phyloP scores from a whole-genome alignment of 805 yeast genomes.

The Nakazawaea wickerhamii region DNA sequence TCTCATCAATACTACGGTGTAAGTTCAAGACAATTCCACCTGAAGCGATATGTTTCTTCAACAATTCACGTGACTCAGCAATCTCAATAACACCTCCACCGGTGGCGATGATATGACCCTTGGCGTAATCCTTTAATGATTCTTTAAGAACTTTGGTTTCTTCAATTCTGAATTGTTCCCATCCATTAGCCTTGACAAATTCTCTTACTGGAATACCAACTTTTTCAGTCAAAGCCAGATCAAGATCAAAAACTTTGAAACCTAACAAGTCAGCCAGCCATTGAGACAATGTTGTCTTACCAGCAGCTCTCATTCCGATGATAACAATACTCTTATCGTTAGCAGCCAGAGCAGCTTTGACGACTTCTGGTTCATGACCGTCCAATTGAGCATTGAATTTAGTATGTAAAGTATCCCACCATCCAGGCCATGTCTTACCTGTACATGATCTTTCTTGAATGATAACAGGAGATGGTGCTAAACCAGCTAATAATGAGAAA shows the following conservation, averaged over 20 bases:
- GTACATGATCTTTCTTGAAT: slow-evolving; percentile 88
- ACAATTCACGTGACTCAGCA: slow-evolving; percentile 54
- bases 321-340: slow-evolving; percentile 60
- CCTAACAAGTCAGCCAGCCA: slow-evolving; percentile 73
- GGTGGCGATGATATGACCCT: slow-evolving; percentile 73
- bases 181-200: slow-evolving; percentile 60
- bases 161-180: slow-evolving; percentile 78
- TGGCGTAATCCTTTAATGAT: slow-evolving; percentile 32
- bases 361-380: slow-evolving; percentile 56
- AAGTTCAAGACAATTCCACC: slow-evolving; percentile 86
- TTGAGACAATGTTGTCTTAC: slow-evolving; percentile 80
- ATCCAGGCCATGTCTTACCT: slow-evolving; percentile 99
- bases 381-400: slow-evolving; percentile 58
- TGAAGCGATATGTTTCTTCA: slow-evolving; percentile 46
- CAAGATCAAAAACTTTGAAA: slow-evolving; percentile 70
- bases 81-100: slow-evolving; percentile 96
- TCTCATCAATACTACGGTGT: slow-evolving; percentile 81
- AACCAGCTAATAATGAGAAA: slow-evolving; percentile 80
- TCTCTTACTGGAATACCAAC: slow-evolving; percentile 49
- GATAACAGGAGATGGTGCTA: slow-evolving; percentile 51
- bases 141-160: slow-evolving; percentile 58
- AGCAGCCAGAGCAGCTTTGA: slow-evolving; percentile 24
- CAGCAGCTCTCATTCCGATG: slow-evolving; percentile 98
- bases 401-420: slow-evolving; percentile 93
- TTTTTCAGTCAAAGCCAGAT: slow-evolving; percentile 57